A percentile compares a stretch with the other conserved stretches of the same genome.
These are phyloP conservation scores for Taphrina sp. DNA, from an alignment of 1,139 yeast species.

Conservation along the genomic window DNA sequence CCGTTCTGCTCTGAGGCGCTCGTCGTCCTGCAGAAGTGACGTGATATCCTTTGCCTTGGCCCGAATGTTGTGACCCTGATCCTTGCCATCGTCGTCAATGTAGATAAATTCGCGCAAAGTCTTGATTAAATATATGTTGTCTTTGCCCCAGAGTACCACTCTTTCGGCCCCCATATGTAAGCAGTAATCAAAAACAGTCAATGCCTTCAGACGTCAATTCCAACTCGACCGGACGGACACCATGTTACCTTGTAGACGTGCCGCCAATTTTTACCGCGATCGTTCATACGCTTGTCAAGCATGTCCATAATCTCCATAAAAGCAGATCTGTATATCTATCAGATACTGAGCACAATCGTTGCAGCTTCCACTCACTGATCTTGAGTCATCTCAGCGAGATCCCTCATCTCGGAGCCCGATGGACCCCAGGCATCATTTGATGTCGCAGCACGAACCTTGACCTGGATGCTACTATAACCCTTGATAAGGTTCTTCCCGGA, in stretches of 20 bases:
- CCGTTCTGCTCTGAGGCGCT: constrained; percentile 74
- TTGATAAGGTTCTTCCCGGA: constrained; percentile 31
- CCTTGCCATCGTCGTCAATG: constrained; percentile 73
- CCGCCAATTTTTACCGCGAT: constrained; percentile 97
- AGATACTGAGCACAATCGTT: constrained; percentile 35
- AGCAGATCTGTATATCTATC: constrained; percentile 54
- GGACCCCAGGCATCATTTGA: constrained; percentile 89
- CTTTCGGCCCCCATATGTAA: constrained; percentile 86
- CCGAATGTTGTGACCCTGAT: constrained; percentile 86
- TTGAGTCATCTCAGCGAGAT: constrained; percentile 71
- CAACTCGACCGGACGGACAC: background rate
- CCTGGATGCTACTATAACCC: constrained; percentile 72
- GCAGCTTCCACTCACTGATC: constrained; percentile 47
- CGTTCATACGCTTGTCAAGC: constrained; percentile 88
- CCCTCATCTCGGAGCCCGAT: constrained; percentile 76
- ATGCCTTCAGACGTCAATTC: constrained; percentile 46
- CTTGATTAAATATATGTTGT: constrained; percentile 82
- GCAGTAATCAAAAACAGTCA: constrained; percentile 83
- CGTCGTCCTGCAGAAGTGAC: constrained; percentile 74
- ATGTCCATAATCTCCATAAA: constrained; percentile 92
- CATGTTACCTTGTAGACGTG: constrained; percentile 71
- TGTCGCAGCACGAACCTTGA: constrained; percentile 88
- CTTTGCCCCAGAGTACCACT: constrained; percentile 91
- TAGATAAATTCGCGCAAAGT: constrained; percentile 88
- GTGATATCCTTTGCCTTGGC: constrained; percentile 92